Conservation (phyloP, 768 basidiomycete genomes). For the Astraeus odoratus region DNA sequence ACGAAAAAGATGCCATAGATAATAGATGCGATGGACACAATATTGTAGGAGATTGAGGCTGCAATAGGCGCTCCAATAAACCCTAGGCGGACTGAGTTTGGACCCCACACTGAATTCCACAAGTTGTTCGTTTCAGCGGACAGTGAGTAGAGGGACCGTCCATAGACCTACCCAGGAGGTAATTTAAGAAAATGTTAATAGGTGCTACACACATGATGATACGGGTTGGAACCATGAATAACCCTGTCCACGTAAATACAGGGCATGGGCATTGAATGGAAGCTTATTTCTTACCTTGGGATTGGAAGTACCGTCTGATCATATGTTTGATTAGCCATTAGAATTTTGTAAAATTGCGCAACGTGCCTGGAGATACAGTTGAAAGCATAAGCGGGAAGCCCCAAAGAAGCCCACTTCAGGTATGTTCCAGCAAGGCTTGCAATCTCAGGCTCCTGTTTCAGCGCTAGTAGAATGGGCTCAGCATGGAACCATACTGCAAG, state of each 20-base stretch:
- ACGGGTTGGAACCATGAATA: constrained; percentile 77
- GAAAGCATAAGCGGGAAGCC: constrained; percentile 66
- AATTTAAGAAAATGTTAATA: constrained; percentile 76
- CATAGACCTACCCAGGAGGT: constrained; percentile 52
- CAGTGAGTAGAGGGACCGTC: not conserved
- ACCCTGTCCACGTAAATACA: constrained; percentile 41
- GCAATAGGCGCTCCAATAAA: constrained; percentile 92
- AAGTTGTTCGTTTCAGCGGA: constrained; percentile 37
- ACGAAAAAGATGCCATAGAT: constrained; percentile 58
- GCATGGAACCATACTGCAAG: constrained; percentile 75
- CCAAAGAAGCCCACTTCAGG: constrained; percentile 62
- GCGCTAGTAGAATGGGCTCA: constrained; percentile 63
- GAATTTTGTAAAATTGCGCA: not conserved
- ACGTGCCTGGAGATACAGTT: constrained; percentile 43
- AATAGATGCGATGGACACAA: constrained; percentile 58
- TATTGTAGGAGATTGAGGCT: constrained; percentile 80
- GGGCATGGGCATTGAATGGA: constrained; percentile 8
- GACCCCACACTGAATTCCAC: constrained; percentile 70
- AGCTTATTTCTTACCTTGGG: constrained; percentile 65
- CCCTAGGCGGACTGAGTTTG: constrained; percentile 66
- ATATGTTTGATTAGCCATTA: not conserved
- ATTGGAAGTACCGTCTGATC: constrained; percentile 53
- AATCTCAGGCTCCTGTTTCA: constrained; percentile 77
- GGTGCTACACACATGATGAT: constrained; percentile 77
- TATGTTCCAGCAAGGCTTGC: constrained; percentile 70